A percentile compares a stretch with the other conserved stretches of the same genome.
Conservation (phyloP, 108 stramenopile species). For the Cyclotella kingstonii region DNA sequence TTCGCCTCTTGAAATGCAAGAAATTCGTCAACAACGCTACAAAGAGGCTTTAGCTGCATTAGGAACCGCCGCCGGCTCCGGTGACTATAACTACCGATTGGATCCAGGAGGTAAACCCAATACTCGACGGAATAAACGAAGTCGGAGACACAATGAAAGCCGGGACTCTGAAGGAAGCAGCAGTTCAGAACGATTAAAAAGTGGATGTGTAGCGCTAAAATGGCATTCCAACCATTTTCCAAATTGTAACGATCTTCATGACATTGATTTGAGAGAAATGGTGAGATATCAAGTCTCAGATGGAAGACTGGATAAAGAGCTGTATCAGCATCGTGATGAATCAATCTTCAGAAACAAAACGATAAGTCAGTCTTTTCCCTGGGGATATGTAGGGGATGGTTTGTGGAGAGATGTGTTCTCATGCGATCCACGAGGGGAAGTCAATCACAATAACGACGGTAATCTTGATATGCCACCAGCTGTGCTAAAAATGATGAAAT, state of each 20-base stretch:
- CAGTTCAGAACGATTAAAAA: conserved; percentile 18
- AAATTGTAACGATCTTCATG: conserved; percentile 74
- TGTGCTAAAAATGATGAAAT: conserved; percentile 78
- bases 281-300: conserved; percentile 11
- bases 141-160: not conserved
- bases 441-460: not conserved
- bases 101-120: conserved; percentile 25
- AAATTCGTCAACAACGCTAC: conserved; percentile 17
- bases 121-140: conserved; percentile 5
- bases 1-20: conserved; percentile 12
- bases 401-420: conserved; percentile 72
- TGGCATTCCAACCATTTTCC: conserved; percentile 70
- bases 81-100: conserved; percentile 1
- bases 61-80: conserved; percentile 32
- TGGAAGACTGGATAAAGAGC: not conserved
- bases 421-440: conserved; percentile 47
- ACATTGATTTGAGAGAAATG: conserved; percentile 53
- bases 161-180: conserved; percentile 1
- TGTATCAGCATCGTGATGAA: not conserved
- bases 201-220: conserved; percentile 29
- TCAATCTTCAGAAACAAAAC: conserved; percentile 2
- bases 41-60: conserved; percentile 31
- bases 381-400: conserved; percentile 63
- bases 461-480: conserved; percentile 21
- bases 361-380: conserved; percentile 7